These are phyloP conservation scores for Colletotrichum sp. DNA, from an alignment of 2,329 filamentous ascomycete species.

Conservation along the genomic window DNA sequence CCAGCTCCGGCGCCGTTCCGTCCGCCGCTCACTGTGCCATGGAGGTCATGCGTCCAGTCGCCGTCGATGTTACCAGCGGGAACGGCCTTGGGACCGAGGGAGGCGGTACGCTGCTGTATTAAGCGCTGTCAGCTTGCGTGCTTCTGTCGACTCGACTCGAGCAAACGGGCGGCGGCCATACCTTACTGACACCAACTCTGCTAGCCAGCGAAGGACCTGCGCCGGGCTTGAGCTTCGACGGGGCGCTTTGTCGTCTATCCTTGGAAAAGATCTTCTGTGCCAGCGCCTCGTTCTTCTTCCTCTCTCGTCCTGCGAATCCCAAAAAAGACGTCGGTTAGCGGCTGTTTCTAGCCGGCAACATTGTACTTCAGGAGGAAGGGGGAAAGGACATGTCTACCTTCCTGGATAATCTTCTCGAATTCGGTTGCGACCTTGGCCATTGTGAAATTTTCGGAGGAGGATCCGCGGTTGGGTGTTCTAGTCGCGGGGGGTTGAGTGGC, in stretches of 20 bases:
- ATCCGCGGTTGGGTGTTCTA: background rate
- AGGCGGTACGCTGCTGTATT: slow-evolving; percentile 30
- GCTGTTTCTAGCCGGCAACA: background rate
- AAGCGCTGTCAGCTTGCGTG: slow-evolving; percentile 16
- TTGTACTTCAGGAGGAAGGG: background rate
- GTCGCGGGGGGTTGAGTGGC: background rate
- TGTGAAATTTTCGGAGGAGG: slow-evolving; percentile 9
- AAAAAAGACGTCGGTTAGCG: slow-evolving; percentile 1
- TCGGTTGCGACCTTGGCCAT: slow-evolving; percentile 52
- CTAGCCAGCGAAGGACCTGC: slow-evolving; percentile 67
- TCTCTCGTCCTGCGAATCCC: slow-evolving; percentile 59
- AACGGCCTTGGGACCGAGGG: slow-evolving; percentile 34
- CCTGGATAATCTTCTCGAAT: slow-evolving; percentile 61
- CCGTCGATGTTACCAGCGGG: slow-evolving; percentile 63
- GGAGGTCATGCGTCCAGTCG: slow-evolving; percentile 76
- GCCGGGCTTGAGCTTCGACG: slow-evolving; percentile 49
- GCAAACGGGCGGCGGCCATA: slow-evolving; percentile 31
- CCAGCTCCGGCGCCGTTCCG: slow-evolving; percentile 6
- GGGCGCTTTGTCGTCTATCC: slow-evolving; percentile 64
- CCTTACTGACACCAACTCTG: slow-evolving; percentile 77
- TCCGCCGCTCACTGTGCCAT: slow-evolving; percentile 48
- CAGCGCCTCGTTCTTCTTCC: slow-evolving; percentile 74
- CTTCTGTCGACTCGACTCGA: slow-evolving; percentile 4
- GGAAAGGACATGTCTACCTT: slow-evolving; percentile 40
- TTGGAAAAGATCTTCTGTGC: slow-evolving; percentile 74